A percentile compares a stretch with the other conserved stretches of the same genome.
Evolutionary conservation across 768 basidiomycete species (phyloP).

Genomic region (Leccinum disarticulatum): DNA sequence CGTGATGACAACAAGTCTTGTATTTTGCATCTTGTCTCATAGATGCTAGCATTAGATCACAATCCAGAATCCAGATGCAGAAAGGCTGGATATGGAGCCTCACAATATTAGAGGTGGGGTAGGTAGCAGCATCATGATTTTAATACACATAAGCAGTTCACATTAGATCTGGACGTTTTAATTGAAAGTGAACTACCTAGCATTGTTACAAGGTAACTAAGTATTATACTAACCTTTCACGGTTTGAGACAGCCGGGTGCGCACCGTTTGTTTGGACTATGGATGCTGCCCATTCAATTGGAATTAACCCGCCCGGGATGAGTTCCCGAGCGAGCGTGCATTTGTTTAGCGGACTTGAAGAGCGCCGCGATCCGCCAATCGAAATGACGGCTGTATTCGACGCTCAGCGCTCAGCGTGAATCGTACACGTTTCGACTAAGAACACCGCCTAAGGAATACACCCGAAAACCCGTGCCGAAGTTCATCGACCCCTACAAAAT

Average conservation of each 20-base stretch:
- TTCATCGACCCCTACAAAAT: slow-evolving; percentile 1
- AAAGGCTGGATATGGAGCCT: too few relatives aligned
- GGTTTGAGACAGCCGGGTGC: slow-evolving; percentile 22
- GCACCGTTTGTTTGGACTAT: slow-evolving; percentile 11
- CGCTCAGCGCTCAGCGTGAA: background rate
- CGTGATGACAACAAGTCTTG: too few relatives aligned
- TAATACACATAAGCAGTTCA: too few relatives aligned
- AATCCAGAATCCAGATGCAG: too few relatives aligned
- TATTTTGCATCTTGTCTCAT: too few relatives aligned
- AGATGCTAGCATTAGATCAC: too few relatives aligned
- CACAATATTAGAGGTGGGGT: too few relatives aligned
- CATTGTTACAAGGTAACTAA: too few relatives aligned
- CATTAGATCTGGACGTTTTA: too few relatives aligned
- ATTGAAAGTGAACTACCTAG: too few relatives aligned
- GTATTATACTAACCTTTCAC: background rate
- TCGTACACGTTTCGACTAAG: background rate
- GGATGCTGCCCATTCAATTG: background rate
- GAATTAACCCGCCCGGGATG: background rate
- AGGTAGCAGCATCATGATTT: too few relatives aligned
- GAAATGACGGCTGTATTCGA: background rate
- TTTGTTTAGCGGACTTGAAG: slow-evolving; percentile 29
- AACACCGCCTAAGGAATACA: background rate
- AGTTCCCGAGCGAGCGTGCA: slow-evolving; percentile 27
- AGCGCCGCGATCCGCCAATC: slow-evolving; percentile 29
- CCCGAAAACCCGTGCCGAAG: background rate